phyloP scores from a whole-genome alignment of 345 rosid genomes.

The Eucalyptus erythrocorys region DNA sequence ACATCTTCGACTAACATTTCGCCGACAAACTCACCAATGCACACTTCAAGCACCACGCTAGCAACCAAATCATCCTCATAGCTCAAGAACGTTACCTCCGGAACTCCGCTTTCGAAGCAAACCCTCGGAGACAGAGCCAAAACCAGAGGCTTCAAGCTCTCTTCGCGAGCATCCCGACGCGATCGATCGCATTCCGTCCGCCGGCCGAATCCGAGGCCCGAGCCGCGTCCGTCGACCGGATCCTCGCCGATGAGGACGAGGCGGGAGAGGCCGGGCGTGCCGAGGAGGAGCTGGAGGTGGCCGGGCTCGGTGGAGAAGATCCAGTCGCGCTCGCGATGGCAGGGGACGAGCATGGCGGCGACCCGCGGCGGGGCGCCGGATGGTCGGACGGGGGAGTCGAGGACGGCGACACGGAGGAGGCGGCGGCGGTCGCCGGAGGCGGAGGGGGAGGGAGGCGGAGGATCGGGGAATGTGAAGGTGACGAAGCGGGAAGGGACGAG shows the following conservation, averaged over 20 bases:
- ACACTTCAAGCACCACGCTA: slow-evolving; percentile 33
- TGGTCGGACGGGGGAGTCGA: slow-evolving; percentile 51
- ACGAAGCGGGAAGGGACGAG: slow-evolving; percentile 56
- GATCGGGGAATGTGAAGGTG: slow-evolving; percentile 50
- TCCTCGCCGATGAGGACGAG: slow-evolving; percentile 47
- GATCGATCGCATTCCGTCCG: neutral
- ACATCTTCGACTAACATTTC: slow-evolving; percentile 86
- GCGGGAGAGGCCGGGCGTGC: slow-evolving; percentile 43
- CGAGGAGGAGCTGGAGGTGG: slow-evolving; percentile 69
- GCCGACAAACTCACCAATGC: slow-evolving; percentile 43
- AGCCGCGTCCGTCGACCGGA: slow-evolving; percentile 1
- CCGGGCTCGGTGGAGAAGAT: slow-evolving; percentile 82
- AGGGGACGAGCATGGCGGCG: slow-evolving; percentile 69
- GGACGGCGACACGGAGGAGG: slow-evolving; percentile 63
- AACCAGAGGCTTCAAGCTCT: slow-evolving; percentile 31
- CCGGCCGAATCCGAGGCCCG: slow-evolving; percentile 3
- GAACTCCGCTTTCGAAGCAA: neutral
- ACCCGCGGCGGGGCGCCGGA: slow-evolving; percentile 12
- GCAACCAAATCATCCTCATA: slow-evolving; percentile 52
- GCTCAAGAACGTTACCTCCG: slow-evolving; percentile 32
- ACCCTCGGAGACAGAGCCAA: slow-evolving; percentile 38
- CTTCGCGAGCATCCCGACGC: slow-evolving; percentile 5
- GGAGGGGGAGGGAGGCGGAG: neutral
- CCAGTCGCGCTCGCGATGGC: slow-evolving; percentile 68
- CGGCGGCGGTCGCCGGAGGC: neutral